Percentiles rank a stretch among this genome's conserved stretches.
These are phyloP conservation scores for Paecilomyces niveus DNA, from an alignment of 2,329 filamentous ascomycete species.

Conservation along the genomic window DNA sequence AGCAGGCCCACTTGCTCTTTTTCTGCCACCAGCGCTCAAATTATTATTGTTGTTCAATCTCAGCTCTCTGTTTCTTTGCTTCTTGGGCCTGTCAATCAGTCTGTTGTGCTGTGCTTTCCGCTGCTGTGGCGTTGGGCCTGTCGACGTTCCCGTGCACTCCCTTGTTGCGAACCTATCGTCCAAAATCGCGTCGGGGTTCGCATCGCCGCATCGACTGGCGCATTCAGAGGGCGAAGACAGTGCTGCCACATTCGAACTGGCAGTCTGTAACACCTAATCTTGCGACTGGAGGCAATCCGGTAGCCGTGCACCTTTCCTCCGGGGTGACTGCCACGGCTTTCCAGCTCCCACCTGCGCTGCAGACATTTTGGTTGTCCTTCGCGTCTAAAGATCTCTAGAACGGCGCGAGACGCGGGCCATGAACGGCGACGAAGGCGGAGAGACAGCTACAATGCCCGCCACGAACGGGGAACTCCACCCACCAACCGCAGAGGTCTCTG, in stretches of 20 bases:
- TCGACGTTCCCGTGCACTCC: conserved; percentile 8
- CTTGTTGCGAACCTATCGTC: conserved; percentile 5
- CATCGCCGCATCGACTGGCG: conserved; percentile 1
- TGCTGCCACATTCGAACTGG: not conserved
- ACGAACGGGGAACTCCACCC: conserved; percentile 28
- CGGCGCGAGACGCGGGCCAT: conserved; percentile 22
- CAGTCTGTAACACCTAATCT: not conserved
- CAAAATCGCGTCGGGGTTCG: conserved; percentile 5
- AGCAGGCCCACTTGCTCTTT: conserved; percentile 4
- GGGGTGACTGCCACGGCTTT: not conserved
- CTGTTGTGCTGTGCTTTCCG: conserved; percentile 1
- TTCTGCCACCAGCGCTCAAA: not conserved
- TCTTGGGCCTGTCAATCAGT: conserved; percentile 1
- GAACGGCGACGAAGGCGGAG: conserved; percentile 31
- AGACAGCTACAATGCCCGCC: conserved; percentile 20
- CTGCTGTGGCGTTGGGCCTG: conserved; percentile 7
- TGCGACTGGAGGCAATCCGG: not conserved
- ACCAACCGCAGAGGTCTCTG: conserved; percentile 19
- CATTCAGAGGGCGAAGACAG: not conserved
- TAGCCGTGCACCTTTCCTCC: not conserved
- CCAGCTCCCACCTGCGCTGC: conserved; percentile 2
- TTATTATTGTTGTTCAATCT: not conserved
- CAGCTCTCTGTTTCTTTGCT: not conserved
- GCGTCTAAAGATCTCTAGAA: conserved; percentile 11
- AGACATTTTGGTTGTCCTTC: conserved; percentile 9